Base-by-base conservation (phyloP, 2,329 filamentous ascomycete genomes). In the Exophiala alcalophila region DNA sequence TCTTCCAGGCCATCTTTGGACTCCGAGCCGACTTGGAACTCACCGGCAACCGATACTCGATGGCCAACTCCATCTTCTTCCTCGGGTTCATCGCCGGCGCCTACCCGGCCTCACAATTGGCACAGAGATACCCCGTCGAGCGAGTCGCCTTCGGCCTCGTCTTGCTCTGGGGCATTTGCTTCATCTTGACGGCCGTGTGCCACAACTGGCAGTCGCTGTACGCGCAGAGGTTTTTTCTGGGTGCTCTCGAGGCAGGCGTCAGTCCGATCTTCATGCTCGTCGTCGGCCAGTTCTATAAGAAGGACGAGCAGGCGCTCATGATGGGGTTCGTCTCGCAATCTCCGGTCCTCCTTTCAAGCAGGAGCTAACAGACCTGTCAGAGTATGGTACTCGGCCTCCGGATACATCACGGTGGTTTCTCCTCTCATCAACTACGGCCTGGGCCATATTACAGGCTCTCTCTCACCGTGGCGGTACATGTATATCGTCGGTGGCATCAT, bases 71-170 rank as follows among this genome's bases (percentile, higher is more conserved):
- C 9, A 44, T 49, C 20, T 47, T 89, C 67, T 89, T 88, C 67
- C 86, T 88, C 52, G 84, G 84, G 25, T 84, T 85, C 81, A 71
- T 89, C 2, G 78, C 75, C 0, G 84, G 84, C 0, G 66, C 84
- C 3, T 88, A 86, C 50, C 84, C 84, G 2, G 80, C 86, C 74
- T 81, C 81, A 0, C 84, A 83, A 45, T 68, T 76, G 0, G 67
- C 86, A 1, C 84, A 89, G 61, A 74, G 77, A 16, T 84, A 85
- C 65, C 70, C 78, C 44, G 70, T 78, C 2, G 75, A 79, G 11
- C 71, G 73, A 31, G 75, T 84, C 2, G 71, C 87, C 2, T 81
- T 81, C 9, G 68, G 56, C 11, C 66, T 81, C 2, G 79, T 86
- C 10, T 63, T 84, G 33, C 34, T 84, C 4, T 88, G 84, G 84